Base-by-base conservation (phyloP, 2,329 filamentous ascomycete genomes). In the Curvularia hawaiiensis region DNA sequence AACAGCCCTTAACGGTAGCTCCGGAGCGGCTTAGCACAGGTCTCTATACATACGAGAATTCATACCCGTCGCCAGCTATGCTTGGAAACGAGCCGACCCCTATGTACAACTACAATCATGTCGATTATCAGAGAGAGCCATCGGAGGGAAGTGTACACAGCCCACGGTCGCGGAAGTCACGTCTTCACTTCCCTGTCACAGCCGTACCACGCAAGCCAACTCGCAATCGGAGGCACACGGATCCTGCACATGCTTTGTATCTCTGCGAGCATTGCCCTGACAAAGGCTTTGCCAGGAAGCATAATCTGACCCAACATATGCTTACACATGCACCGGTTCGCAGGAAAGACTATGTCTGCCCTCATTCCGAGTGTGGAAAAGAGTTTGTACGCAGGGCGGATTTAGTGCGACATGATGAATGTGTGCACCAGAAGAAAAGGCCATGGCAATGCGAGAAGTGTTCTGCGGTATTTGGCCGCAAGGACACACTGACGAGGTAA, bases 291-390 rank as follows among this genome's bases (percentile, higher is more conserved):
- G 91, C 90, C 63, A 83, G 92, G 60, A 89, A 86, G 68, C 96
- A 94, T 79, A 96, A 96, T 77, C 91, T 88, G 78, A 92, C 90
- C 70, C 90, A 91, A 30, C 92, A 96, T 74, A 84, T 93, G 83
- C 89, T 93, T 70, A 93, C 88, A 1, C 92, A 97, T 71, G 87
- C 95, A 70, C 87, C 90, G 14, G 83, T 85, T 58, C 83, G 89
- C 55, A 85, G 86, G 67, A 90, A 90, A 67, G 87, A 88, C 0
- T 89, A 91, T 68, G 81, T 83, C 1, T 96, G 92, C 75, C 79
- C 79, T 1, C 79, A 86, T 30, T 75, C 82, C 2, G 84, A 83
- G 51, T 97, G 92, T 77, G 82, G 78, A 64, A 91, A 89, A 78
- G 85, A 85, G 50, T 96, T 96, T 75, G 90, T 91, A 18, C 85